A percentile compares a stretch with the other conserved stretches of the same genome.
These are phyloP conservation scores for Trematosphaeria pertusa DNA, from an alignment of 2,329 filamentous ascomycete genomes.

Conservation along the genomic window DNA sequence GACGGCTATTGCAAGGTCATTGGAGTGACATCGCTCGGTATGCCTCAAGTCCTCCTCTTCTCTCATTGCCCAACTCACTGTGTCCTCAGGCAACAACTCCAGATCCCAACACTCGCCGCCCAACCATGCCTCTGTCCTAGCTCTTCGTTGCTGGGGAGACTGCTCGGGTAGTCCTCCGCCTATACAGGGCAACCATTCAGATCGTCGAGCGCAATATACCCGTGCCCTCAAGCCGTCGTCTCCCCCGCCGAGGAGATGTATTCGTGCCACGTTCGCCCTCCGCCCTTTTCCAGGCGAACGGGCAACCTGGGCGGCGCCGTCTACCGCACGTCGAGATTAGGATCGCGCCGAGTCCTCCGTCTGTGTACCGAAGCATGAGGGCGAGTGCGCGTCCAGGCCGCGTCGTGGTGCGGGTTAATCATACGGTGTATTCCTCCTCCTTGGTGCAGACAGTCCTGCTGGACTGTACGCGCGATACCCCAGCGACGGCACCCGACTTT, in stretches of 20 bases:
- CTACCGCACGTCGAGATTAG: not conserved
- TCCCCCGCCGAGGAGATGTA: not conserved
- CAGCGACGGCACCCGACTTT: not conserved
- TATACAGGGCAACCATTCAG: slow-evolving; percentile 4
- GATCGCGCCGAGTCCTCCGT: slow-evolving; percentile 3
- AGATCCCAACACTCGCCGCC: not conserved
- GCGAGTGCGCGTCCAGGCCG: slow-evolving; percentile 1
- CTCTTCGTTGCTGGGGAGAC: not conserved
- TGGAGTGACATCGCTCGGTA: not conserved
- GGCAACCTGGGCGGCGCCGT: not conserved
- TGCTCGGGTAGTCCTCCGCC: not conserved
- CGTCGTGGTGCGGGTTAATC: not conserved
- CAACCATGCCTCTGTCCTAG: not conserved
- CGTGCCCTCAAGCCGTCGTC: not conserved
- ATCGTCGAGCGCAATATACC: not conserved
- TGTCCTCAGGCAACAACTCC: not conserved
- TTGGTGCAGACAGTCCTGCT: slow-evolving; percentile 2
- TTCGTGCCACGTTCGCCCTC: slow-evolving; percentile 10
- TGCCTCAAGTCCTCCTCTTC: not conserved
- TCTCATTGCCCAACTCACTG: not conserved
- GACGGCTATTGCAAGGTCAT: not conserved
- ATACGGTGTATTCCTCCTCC: slow-evolving; percentile 1
- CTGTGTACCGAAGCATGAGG: not conserved
- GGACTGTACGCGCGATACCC: slow-evolving; percentile 4
- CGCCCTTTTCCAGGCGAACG: slow-evolving; percentile 14